Conservation (phyloP, 179 eudicot species). For the Silene noctiflora region DNA sequence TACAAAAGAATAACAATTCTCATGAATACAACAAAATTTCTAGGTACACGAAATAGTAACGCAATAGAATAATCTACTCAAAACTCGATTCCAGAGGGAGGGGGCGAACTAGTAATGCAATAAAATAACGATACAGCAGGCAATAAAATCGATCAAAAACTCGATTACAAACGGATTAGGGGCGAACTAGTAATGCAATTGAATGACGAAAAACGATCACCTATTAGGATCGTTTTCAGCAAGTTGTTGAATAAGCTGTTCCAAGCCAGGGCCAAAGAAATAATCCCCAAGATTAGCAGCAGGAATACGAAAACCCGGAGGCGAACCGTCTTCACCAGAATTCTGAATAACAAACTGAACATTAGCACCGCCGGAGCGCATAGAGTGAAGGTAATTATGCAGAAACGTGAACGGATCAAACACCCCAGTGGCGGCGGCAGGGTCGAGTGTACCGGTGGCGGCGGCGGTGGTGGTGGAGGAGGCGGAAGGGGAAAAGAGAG, state of each 20-base stretch:
- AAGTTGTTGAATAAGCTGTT: conserved; percentile 67
- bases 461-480: conserved; percentile 3
- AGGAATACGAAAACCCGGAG: neutral
- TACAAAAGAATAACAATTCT: neutral
- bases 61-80: neutral
- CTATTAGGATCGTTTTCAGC: conserved; percentile 76
- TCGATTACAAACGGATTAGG: neutral
- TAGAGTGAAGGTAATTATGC: conserved; percentile 41
- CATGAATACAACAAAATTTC: neutral
- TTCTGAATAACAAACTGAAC: conserved; percentile 58
- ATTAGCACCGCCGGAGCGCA: conserved; percentile 55
- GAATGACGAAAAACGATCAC: neutral
- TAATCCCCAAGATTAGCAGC: conserved; percentile 53
- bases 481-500: conserved; percentile 18
- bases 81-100: neutral
- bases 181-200: neutral
- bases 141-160: neutral
- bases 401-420: conserved; percentile 55
- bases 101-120: neutral
- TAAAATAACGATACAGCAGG: neutral
- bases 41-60: neutral
- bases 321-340: neutral
- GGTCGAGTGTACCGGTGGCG: neutral
- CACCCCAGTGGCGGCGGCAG: conserved; percentile 29
- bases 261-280: conserved; percentile 64